Conservation (phyloP, 306 rosid species). For the Trifolium repens region DNA sequence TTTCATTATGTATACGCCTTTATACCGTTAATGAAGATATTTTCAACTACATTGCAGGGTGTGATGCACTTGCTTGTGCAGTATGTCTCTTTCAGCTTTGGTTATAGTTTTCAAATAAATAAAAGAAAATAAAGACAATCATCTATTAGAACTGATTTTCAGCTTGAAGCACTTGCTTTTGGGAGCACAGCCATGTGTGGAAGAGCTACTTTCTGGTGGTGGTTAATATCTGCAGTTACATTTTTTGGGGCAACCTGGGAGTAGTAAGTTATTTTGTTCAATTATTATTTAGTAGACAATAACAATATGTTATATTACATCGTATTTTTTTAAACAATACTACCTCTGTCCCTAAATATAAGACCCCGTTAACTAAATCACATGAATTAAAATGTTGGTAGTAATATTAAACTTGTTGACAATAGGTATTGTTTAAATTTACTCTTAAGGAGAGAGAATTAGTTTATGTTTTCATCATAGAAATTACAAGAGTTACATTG, state of each 20-base stretch:
- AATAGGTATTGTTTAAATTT: not conserved
- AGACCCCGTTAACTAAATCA: not conserved
- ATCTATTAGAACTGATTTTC: constrained; percentile 41
- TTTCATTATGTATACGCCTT: constrained; percentile 2
- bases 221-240: constrained; percentile 93
- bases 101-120: constrained; percentile 35
- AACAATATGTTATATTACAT: not conserved
- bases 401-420: not conserved
- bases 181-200: constrained; percentile 97
- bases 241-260: constrained; percentile 98
- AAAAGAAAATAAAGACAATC: constrained; percentile 41
- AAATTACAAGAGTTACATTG: not conserved
- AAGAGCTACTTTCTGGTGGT: constrained; percentile 85
- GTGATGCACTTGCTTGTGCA: constrained; percentile 98
- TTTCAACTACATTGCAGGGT: constrained; percentile 72
- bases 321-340: not conserved
- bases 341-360: not conserved
- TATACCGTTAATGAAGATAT: constrained; percentile 42
- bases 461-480: not conserved
- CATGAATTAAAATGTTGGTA: not conserved
- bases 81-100: constrained; percentile 56
- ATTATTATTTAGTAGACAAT: constrained; percentile 2
- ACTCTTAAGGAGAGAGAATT: not conserved
- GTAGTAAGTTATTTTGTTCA: constrained; percentile 68
- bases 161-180: constrained; percentile 92